Evolutionary conservation across 2,329 filamentous ascomycete genomes (phyloP), one percentile per base, ranked within the genome.

Genomic region (Aspergillus sp.): DNA sequence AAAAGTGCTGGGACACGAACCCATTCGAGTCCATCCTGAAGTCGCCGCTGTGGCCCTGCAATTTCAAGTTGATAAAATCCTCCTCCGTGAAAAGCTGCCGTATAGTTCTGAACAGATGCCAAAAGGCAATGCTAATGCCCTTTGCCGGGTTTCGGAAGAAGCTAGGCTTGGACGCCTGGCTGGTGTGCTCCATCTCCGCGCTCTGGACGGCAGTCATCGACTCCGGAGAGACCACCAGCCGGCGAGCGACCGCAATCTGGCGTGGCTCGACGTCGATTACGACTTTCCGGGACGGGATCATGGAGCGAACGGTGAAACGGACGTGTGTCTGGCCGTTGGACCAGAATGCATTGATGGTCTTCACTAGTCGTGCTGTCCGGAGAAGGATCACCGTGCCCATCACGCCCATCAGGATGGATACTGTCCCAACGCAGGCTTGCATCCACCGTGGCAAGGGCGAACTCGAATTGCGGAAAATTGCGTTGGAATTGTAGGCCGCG

Each of bases 321-420:
- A 64, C 44, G 22, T 50, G 39, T 13, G 54, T 51, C 32, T 53
- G 45, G 8, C 49, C 51, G 14, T 55, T 41, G 16, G 42, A 34
- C 26, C 44, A 47, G 36, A 80, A 56, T 10, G 77, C 66, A 17
- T 68, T 70, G 49, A 82, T 75, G 25, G 57, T 58, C 33, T 66
- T 67, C 43, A 85, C 68, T 30, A 83, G 64, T 32, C 69, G 67
- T 15, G 64, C 55, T 5, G 78, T 74, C 48, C 74, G 71, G 35
- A 72, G 51, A 26, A 80, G 52, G 43, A 82, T 72, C 40, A 72
- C 71, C 28, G 69, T 69, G 37, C 77, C 80, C 53, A 80, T 67
- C 24, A 60, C 63, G 33, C 66, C 72, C 63, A 82, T 76, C 35
- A 73, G 51, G 29, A 79, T 47, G 52, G 75, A 78, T 27, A 79